Percentiles rank a stretch among this genome's conserved stretches.
Evolutionary conservation across 2,329 filamentous ascomycete genomes (phyloP).

Genomic region (Monilinia vaccinii-corymbosi): DNA sequence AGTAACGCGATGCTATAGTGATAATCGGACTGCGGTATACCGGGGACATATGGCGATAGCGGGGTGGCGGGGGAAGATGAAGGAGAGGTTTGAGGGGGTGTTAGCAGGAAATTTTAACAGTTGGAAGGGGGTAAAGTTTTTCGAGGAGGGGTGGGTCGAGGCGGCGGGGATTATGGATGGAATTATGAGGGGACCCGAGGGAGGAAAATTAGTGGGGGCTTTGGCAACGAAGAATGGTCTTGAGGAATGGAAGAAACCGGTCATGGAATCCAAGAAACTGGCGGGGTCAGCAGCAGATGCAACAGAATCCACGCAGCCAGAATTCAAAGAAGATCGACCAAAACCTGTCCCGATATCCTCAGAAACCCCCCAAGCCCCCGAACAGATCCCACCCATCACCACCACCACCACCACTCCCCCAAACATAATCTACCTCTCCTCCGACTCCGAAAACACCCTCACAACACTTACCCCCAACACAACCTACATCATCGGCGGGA

Average conservation of each 20-base stretch:
- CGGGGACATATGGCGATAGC: constrained; percentile 67
- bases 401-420: constrained; percentile 58
- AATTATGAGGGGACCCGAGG: constrained; percentile 51
- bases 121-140: constrained; percentile 73
- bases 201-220: constrained; percentile 49
- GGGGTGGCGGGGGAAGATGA: constrained; percentile 67
- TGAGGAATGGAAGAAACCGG: background rate
- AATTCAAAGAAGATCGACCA: background rate
- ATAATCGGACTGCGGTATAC: constrained; percentile 64
- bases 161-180: constrained; percentile 57
- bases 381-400: constrained; percentile 52
- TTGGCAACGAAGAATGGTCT: constrained; percentile 13
- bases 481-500: constrained; percentile 85
- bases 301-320: background rate
- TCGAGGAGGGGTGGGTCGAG: constrained; percentile 63
- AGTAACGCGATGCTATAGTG: constrained; percentile 80
- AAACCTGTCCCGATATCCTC: background rate
- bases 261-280: background rate
- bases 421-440: constrained; percentile 74
- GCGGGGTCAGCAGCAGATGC: background rate
- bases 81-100: constrained; percentile 69
- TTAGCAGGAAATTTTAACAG: constrained; percentile 60
- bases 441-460: constrained; percentile 81
- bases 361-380: background rate
- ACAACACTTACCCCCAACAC: constrained; percentile 77